Percentiles rank a stretch among this genome's conserved stretches.
These are phyloP conservation scores for Tetracentron sinense DNA, from an alignment of 164 flowering plant species.

Conservation along the genomic window DNA sequence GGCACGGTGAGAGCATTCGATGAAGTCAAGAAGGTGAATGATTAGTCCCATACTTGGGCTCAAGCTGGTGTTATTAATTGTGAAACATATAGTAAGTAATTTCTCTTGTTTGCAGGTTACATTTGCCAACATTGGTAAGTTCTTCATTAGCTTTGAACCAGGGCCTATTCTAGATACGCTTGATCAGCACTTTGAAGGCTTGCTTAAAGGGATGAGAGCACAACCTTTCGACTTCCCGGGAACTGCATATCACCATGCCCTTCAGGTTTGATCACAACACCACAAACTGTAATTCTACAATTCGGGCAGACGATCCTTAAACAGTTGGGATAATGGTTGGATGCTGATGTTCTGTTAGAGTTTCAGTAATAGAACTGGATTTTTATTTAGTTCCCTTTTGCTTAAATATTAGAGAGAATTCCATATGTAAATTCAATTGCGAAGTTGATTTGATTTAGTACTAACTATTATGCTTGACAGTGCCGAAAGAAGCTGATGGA, in stretches of 20 bases:
- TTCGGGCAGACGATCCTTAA: no score
- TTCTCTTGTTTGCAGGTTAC: constrained; percentile 30
- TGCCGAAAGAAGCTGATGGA: constrained; percentile 36
- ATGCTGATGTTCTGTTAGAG: no score
- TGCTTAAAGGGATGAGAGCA: constrained; percentile 42
- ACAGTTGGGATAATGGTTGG: no score
- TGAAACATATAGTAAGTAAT: no score
- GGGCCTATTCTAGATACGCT: constrained; percentile 33
- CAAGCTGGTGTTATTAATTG: no score
- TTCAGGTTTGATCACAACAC: constrained; percentile 26
- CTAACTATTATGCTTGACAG: no score
- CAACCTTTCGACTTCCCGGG: constrained; percentile 43
- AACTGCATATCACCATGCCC: constrained; percentile 37
- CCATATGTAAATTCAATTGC: neutral
- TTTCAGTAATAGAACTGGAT: no score
- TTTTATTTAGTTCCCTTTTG: no score
- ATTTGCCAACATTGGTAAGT: constrained; percentile 37
- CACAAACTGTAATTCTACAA: no score
- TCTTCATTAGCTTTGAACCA: constrained; percentile 45
- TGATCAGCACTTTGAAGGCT: constrained; percentile 26
- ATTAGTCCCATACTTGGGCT: neutral
- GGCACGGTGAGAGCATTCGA: constrained; percentile 17
- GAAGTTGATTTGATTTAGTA: no score
- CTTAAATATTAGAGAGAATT: neutral
- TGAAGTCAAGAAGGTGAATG: constrained; percentile 37